phyloP scores from a whole-genome alignment of 495 filamentous ascomycete species.

The Hypoxylon fragiforme region DNA sequence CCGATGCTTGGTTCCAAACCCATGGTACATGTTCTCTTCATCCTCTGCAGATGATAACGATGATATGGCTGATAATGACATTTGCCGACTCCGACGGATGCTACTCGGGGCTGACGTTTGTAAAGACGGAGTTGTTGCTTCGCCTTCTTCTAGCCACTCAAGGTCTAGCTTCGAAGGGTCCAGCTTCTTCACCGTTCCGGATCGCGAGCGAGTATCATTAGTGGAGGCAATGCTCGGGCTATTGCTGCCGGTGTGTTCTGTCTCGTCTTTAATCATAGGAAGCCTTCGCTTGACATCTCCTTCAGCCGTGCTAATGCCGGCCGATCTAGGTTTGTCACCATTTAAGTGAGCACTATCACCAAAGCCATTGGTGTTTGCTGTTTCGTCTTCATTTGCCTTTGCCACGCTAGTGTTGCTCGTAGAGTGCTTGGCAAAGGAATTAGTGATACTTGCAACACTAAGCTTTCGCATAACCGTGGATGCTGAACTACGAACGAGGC shows the following conservation, averaged over 20 bases:
- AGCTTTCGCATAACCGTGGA: conserved; percentile 83
- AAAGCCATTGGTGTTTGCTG: conserved; percentile 24
- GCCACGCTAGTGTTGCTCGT: conserved; percentile 25
- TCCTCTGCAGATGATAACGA: conserved; percentile 29
- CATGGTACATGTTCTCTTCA: conserved; percentile 38
- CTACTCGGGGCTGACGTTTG: conserved; percentile 18
- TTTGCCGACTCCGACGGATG: conserved; percentile 20
- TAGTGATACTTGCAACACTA: conserved; percentile 70
- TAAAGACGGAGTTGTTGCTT: conserved; percentile 12
- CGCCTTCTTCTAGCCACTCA: conserved; percentile 28
- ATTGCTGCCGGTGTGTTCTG: conserved; percentile 31
- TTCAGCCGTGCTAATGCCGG: conserved; percentile 19
- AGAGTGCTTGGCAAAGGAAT: conserved; percentile 65
- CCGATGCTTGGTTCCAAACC: conserved; percentile 22
- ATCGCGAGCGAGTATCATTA: conserved; percentile 6
- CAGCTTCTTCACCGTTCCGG: conserved; percentile 30
- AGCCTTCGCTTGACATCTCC: conserved; percentile 27
- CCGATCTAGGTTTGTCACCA: conserved; percentile 16
- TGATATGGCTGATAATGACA: conserved; percentile 22
- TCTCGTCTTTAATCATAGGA: conserved; percentile 46
- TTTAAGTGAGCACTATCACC: conserved; percentile 27
- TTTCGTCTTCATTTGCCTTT: conserved; percentile 23
- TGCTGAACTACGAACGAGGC: conserved; percentile 67
- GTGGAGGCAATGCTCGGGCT: conserved; percentile 10
- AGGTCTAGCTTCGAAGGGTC: conserved; percentile 24